phyloP scores from a whole-genome alignment of 352 stramenopile species.

The Phytopythium chamaehyphon region DNA sequence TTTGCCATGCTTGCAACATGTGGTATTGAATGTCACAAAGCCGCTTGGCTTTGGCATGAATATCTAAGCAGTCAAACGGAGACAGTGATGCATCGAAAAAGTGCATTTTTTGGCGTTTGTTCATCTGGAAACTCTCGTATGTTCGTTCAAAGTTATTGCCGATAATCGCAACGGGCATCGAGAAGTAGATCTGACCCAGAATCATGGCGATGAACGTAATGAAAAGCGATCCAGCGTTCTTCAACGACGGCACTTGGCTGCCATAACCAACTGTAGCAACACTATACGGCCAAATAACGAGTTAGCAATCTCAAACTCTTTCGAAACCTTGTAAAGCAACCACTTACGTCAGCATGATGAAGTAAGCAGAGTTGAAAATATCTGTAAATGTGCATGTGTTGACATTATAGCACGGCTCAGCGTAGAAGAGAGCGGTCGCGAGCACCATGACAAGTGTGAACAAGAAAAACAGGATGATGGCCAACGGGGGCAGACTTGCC shows the following conservation, averaged over 20 bases:
- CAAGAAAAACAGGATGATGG: slow-evolving; percentile 72
- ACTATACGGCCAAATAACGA: no score
- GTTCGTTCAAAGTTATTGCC: slow-evolving; percentile 68
- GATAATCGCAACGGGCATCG: slow-evolving; percentile 76
- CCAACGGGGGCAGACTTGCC: slow-evolving; percentile 48
- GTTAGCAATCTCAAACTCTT: background rate
- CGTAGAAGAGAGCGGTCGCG: slow-evolving; percentile 69
- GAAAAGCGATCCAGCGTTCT: slow-evolving; percentile 42
- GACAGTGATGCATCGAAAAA: slow-evolving; percentile 46
- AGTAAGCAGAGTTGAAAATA: slow-evolving; percentile 82
- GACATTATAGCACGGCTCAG: slow-evolving; percentile 73
- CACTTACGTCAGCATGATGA: slow-evolving; percentile 82
- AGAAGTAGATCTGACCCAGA: slow-evolving; percentile 73
- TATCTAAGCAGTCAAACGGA: slow-evolving; percentile 42
- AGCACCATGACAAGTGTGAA: slow-evolving; percentile 74
- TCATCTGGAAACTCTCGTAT: slow-evolving; percentile 58
- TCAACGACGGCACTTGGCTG: slow-evolving; percentile 52
- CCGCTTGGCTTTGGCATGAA: slow-evolving; percentile 42
- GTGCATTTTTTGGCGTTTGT: slow-evolving; percentile 44
- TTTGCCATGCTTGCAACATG: slow-evolving; percentile 39
- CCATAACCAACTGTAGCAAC: slow-evolving; percentile 78
- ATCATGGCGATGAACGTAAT: slow-evolving; percentile 70
- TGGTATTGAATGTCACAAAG: slow-evolving; percentile 64
- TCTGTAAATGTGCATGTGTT: slow-evolving; percentile 77
- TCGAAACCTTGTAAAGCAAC: background rate